Evolutionary conservation across 371 early-diverging fungal genomes (phyloP).

Genomic region (Mortierella sp.): DNA sequence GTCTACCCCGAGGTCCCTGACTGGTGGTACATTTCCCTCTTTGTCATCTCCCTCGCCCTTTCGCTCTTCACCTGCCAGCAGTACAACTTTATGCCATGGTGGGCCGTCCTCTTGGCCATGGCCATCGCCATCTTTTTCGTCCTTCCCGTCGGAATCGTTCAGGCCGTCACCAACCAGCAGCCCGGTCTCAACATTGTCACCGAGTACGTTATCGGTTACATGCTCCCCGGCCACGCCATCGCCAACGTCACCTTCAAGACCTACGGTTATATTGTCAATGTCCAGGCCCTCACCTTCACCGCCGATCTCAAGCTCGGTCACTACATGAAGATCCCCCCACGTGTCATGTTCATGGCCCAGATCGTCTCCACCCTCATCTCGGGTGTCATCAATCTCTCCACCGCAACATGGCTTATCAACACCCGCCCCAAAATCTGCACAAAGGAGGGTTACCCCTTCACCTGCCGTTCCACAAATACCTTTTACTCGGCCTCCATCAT

Average conservation of each 20-base stretch:
- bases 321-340: slow-evolving; percentile 68
- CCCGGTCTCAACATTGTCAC: slow-evolving; percentile 60
- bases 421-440: slow-evolving; percentile 74
- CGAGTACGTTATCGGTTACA: slow-evolving; percentile 75
- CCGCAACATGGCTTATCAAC: slow-evolving; percentile 77
- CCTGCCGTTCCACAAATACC: slow-evolving; percentile 75
- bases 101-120: slow-evolving; percentile 67
- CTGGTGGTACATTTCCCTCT: slow-evolving; percentile 67
- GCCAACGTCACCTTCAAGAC: slow-evolving; percentile 82
- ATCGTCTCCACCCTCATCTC: slow-evolving; percentile 64
- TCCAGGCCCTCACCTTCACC: slow-evolving; percentile 72
- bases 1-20: slow-evolving; percentile 76
- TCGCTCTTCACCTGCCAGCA: slow-evolving; percentile 63
- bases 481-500: slow-evolving; percentile 81
- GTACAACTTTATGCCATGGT: slow-evolving; percentile 65
- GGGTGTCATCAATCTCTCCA: slow-evolving; percentile 66
- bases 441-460: slow-evolving; percentile 62
- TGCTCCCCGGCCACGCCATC: slow-evolving; percentile 76
- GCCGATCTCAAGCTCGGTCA: slow-evolving; percentile 73
- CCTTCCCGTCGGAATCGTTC: slow-evolving; percentile 64
- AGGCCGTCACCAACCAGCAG: slow-evolving; percentile 50
- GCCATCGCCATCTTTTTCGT: slow-evolving; percentile 68
- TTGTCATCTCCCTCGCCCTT: slow-evolving; percentile 57
- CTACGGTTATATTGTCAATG: slow-evolving; percentile 73
- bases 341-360: slow-evolving; percentile 66